Evolutionary conservation across 2,329 filamentous ascomycete species (phyloP), one percentile per base, ranked within the genome.

Genomic region (Diaporthe sp.): DNA sequence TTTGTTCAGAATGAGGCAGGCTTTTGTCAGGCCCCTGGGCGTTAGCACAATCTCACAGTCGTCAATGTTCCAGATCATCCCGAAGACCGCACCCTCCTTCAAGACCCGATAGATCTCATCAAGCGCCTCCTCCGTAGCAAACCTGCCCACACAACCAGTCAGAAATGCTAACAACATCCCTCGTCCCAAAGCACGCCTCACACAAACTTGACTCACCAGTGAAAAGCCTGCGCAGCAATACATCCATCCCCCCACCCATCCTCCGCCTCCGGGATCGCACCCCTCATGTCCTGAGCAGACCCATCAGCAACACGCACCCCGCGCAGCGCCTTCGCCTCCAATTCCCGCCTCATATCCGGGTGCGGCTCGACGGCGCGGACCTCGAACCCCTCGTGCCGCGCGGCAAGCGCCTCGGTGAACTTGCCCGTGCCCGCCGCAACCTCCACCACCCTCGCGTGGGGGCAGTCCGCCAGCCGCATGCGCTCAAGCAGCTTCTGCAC

Each of bases 51-150:
- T 27, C 44, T 65, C 71, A 83, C 92, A 94, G 77, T 93, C 91
- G 80, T 94, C 92, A 74, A 92, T 85, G 78, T 94, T 94, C 93
- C 93, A 95, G 70, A 95, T 91, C 81, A 94, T 82, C 19, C 91
- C 93, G 37, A 95, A 85, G 37, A 86, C 85, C 9, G 88, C 89
- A 9, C 87, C 88, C 0, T 90, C 90, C 78, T 88, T 88, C 63
- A 95, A 82, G 0, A 93, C 88, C 61, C 92, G 88, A 77, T 91
- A 88, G n/a, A 95, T 92, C 78, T 94, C 92, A 59, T 85, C 82
- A 37, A 95, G 83, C 0, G 92, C 85, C 47, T 89, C 86, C 55
- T 87, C 83, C 70, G 88, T 93, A 51, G 92, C 90, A 82, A 95
- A 95, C 93, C 93, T 92, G 65, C 30, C 10, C 47, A 25, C 22